These are phyloP conservation scores for Herpotrichia juniperi DNA, from an alignment of 2,329 filamentous ascomycete genomes.

Conservation along the genomic window DNA sequence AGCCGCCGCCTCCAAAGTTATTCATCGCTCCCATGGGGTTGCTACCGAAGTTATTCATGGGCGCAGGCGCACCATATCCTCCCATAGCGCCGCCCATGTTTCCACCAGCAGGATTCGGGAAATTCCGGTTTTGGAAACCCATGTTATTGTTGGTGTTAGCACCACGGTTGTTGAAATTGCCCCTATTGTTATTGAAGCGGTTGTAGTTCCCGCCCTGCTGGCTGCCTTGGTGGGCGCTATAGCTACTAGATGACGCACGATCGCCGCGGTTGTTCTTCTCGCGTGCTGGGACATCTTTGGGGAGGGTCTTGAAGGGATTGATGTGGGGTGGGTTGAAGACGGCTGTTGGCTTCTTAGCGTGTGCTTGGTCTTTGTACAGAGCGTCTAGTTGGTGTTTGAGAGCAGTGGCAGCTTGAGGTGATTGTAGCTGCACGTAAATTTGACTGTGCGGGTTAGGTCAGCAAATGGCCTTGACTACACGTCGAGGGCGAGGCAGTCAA, in stretches of 20 bases:
- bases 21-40: constrained; percentile 43
- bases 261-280: constrained; percentile 68
- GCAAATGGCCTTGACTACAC: constrained; percentile 1
- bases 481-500: no score
- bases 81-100: constrained; percentile 49
- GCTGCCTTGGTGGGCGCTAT: constrained; percentile 56
- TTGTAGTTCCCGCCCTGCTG: constrained; percentile 51
- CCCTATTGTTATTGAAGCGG: constrained; percentile 36
- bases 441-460: constrained; percentile 53
- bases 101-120: constrained; percentile 35
- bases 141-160: constrained; percentile 20
- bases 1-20: constrained; percentile 44
- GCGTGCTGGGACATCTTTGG: constrained; percentile 82
- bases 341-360: constrained; percentile 70
- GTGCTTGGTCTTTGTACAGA: constrained; percentile 62
- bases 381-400: constrained; percentile 81
- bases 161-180: constrained; percentile 38
- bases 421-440: constrained; percentile 84
- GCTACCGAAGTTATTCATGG: constrained; percentile 56
- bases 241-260: constrained; percentile 52
- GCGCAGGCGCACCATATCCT: constrained; percentile 54
- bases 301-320: constrained; percentile 90
- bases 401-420: constrained; percentile 83
- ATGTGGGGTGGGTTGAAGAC: constrained; percentile 76
- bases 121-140: constrained; percentile 47